Conservation (phyloP, 805 yeast species). For the Danielia oregonensis region DNA sequence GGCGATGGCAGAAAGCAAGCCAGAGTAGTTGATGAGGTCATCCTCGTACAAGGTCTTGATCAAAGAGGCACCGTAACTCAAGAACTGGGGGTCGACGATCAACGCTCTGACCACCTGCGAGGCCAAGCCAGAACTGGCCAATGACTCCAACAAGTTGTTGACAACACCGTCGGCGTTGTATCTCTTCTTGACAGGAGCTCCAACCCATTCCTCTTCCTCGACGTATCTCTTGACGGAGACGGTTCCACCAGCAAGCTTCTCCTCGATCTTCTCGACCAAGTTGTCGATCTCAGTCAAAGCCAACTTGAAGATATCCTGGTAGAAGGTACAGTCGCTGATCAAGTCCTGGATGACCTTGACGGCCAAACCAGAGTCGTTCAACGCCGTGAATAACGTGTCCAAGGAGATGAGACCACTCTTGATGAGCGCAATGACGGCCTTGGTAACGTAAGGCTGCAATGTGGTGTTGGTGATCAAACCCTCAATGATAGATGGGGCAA, state of each 20-base stretch:
- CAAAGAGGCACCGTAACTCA: conserved; percentile 36
- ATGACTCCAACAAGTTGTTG: conserved; percentile 39
- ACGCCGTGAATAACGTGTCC: conserved; percentile 35
- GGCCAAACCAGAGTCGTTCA: conserved; percentile 42
- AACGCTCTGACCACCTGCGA: conserved; percentile 33
- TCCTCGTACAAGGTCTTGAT: conserved; percentile 27
- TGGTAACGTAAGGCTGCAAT: conserved; percentile 27
- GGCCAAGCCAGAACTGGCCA: conserved; percentile 42
- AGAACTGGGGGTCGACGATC: conserved; percentile 35
- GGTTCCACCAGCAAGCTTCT: conserved; percentile 18
- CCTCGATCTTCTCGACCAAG: conserved; percentile 26
- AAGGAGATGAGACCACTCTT: conserved; percentile 31
- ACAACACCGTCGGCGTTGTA: conserved; percentile 19
- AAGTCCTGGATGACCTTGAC: conserved; percentile 31
- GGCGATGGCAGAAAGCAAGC: conserved; percentile 25
- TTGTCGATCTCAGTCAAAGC: conserved; percentile 28
- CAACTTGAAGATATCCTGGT: conserved; percentile 35
- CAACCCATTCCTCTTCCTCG: conserved; percentile 4
- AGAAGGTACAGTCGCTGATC: conserved; percentile 36
- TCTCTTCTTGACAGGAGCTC: conserved; percentile 11
- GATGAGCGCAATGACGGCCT: conserved; percentile 25
- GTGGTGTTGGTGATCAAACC: conserved; percentile 30
- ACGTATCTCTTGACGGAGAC: conserved; percentile 21
- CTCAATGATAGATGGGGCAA: conserved; percentile 34
- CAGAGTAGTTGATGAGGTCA: conserved; percentile 24